phyloP scores from a whole-genome alignment of 1,284 basidiomycete species.

The Moniliophthora roreri region DNA sequence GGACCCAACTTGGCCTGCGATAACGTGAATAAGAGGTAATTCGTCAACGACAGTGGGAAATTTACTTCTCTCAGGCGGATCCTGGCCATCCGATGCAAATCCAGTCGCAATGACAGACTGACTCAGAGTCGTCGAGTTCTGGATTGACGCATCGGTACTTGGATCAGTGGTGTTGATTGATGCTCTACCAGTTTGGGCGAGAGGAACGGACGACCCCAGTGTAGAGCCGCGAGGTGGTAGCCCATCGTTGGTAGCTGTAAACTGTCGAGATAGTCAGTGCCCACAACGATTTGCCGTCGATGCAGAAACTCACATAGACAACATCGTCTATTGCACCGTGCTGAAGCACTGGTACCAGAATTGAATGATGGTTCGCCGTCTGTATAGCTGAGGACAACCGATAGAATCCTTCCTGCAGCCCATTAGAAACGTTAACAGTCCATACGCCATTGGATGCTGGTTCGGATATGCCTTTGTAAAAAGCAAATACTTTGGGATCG shows the following conservation, averaged over 20 bases:
- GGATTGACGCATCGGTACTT: no score
- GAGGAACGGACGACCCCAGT: no score
- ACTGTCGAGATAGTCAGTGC: no score
- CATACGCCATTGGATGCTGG: slow-evolving; percentile 42
- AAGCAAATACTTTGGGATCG: slow-evolving; percentile 59
- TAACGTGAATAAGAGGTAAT: neutral
- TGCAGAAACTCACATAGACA: slow-evolving; percentile 11
- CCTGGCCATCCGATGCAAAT: neutral
- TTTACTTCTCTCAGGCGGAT: neutral
- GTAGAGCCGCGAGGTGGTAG: no score
- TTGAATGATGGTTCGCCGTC: slow-evolving; percentile 45
- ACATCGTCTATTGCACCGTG: slow-evolving; percentile 27
- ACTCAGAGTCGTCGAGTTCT: no score
- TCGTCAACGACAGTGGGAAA: neutral
- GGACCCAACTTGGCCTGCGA: neutral
- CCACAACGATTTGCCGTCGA: no score
- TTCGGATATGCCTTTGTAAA: slow-evolving; percentile 65
- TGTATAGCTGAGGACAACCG: slow-evolving; percentile 41
- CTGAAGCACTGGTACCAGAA: slow-evolving; percentile 38
- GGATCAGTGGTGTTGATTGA: no score
- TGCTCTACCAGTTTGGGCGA: no score
- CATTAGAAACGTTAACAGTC: slow-evolving; percentile 13
- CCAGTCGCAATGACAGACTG: no score
- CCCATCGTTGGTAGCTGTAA: no score
- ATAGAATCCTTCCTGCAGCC: slow-evolving; percentile 42